Evolutionary conservation across 1,139 yeast species (phyloP).

Genomic region (Meyerozyma elateridarum): DNA sequence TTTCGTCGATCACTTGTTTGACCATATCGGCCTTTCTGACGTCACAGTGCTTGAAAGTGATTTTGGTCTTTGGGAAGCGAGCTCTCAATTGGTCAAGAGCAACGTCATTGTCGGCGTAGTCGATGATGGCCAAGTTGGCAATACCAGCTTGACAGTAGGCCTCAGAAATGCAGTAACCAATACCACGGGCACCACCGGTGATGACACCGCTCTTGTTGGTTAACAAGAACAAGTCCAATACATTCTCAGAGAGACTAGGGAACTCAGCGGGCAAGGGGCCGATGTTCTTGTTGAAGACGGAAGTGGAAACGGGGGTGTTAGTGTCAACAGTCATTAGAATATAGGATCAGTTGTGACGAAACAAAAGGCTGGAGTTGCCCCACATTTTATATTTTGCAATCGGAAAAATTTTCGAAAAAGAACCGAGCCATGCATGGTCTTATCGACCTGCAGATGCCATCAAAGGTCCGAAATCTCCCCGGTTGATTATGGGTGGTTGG

Average conservation of each 20-base stretch:
- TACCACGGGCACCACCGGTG: constrained; percentile 45
- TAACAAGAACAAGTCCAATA: constrained; percentile 35
- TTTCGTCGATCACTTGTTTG: constrained; percentile 25
- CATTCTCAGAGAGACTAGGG: constrained; percentile 30
- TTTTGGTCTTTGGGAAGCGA: constrained; percentile 27
- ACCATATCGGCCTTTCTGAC: constrained; percentile 39
- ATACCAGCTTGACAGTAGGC: constrained; percentile 44
- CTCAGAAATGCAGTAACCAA: constrained; percentile 41
- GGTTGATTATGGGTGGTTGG: constrained; percentile 2
- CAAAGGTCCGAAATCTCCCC: constrained; percentile 2
- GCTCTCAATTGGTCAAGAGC: constrained; percentile 25
- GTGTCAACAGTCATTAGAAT: constrained; percentile 4
- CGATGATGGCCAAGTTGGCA: constrained; percentile 40
- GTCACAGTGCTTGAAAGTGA: constrained; percentile 36
- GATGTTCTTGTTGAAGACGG: constrained; percentile 31
- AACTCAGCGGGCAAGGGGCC: constrained; percentile 38
- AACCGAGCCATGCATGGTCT: no score
- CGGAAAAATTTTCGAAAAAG: constrained; percentile 1
- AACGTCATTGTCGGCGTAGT: constrained; percentile 31
- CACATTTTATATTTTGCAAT: constrained; percentile 1
- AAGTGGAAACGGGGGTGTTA: constrained; percentile 9
- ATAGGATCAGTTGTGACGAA: neutral
- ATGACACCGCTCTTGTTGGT: constrained; percentile 35
- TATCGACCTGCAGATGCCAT: constrained; percentile 2
- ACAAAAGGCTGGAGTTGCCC: no score